Conservation (phyloP, 148 eudicot species). For the Spergularia marina region DNA sequence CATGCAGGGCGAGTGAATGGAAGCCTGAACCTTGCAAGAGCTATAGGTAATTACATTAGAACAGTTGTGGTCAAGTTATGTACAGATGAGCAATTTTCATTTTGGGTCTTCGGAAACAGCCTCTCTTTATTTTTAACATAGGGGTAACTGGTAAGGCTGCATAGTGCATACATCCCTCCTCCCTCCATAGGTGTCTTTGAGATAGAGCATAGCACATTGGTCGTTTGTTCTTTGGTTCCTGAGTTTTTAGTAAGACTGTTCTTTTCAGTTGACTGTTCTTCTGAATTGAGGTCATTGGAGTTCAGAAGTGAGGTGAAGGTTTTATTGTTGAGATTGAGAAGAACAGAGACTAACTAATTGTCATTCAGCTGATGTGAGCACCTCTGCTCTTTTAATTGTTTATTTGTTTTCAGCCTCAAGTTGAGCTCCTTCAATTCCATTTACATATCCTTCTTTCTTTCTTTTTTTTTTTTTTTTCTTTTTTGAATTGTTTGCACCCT, state of each 20-base stretch:
- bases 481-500: too few species aligned
- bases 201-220: neutral
- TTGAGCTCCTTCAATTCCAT: neutral
- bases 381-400: neutral
- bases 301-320: neutral
- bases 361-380: neutral
- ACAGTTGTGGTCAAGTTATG: neutral
- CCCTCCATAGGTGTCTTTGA: too few species aligned
- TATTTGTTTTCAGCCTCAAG: neutral
- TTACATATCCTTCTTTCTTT: neutral
- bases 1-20: slow-evolving; percentile 97
- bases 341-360: neutral
- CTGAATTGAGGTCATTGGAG: neutral
- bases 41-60: slow-evolving; percentile 54
- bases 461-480: neutral
- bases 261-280: neutral
- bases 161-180: too few species aligned
- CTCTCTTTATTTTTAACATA: too few species aligned
- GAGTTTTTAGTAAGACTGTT: neutral
- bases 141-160: too few species aligned
- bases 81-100: neutral
- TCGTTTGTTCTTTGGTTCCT: neutral
- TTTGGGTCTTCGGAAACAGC: too few species aligned
- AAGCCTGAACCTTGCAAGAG: slow-evolving; percentile 92
- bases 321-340: neutral